Evolutionary conservation across 2,329 filamentous ascomycete genomes (phyloP), one percentile per base, ranked within the genome.

Genomic region (Alternaria arbusti): DNA sequence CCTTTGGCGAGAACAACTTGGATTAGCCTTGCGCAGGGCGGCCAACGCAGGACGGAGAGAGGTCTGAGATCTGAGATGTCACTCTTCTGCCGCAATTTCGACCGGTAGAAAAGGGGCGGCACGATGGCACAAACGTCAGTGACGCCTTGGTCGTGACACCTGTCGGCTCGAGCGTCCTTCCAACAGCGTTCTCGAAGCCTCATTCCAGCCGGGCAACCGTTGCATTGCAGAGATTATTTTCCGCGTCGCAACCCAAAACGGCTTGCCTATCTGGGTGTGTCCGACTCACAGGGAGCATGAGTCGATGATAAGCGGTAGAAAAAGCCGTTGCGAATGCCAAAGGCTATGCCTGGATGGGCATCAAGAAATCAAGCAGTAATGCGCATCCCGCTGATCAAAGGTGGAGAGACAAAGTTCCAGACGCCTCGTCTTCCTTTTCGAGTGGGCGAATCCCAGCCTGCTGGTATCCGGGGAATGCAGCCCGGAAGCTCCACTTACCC

Each of bases 161-260:
- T 6, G 32, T 50, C 46, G 69, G 74, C 71, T 70, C 74, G 74
- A 77, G 74, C 74, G 69, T 65, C 69, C 69, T 74, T 75, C 74
- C 49, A 68, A 54, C 59, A 61, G 46, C 44, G 65, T 75, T 74
- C 71, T 67, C 67, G 72, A 75, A 71, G 69, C 59, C 61, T 62
- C 52, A 63, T 66, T 64, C 59, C 63, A 67, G 66, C 61, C 50
- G 63, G 56, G 52, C 55, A 54, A 25, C 26, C 51, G 43, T 60
- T 46, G 57, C 59, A 55, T 40, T 40, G 36, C 36, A 40, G 36
- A 54, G 25, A 32, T 46, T 54, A 52, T 58, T 57, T 64, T n/a
- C 64, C 44, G 57, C 51, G 62, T 40, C 36, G 54, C 62, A 47
- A 44, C 55, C 51, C 15, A 43, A 54, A 44, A 54, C 40, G 26